Evolutionary conservation across 495 filamentous ascomycete genomes (phyloP).

Genomic region (Parathielavia hyrcaniae): DNA sequence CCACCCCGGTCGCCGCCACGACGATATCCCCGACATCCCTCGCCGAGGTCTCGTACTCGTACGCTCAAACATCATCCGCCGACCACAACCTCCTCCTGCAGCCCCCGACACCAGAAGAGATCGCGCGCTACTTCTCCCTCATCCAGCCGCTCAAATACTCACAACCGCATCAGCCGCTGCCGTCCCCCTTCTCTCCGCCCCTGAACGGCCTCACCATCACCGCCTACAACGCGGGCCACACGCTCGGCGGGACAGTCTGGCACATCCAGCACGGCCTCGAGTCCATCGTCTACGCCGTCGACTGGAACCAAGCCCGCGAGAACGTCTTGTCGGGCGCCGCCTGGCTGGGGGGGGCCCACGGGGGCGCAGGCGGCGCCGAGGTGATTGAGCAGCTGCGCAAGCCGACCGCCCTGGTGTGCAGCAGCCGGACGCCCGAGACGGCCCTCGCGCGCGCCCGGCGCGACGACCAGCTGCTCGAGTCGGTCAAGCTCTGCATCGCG

Average conservation of each 20-base stretch:
- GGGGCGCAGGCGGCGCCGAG: constrained; percentile 63
- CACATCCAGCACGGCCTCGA: constrained; percentile 96
- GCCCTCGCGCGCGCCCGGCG: constrained; percentile 64
- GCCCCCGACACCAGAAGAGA: constrained; percentile 77
- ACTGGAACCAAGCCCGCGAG: constrained; percentile 94
- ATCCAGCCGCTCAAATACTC: constrained; percentile 96
- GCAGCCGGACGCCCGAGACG: constrained; percentile 69
- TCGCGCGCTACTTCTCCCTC: constrained; percentile 82
- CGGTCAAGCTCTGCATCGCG: constrained; percentile 67
- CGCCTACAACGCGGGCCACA: constrained; percentile 93
- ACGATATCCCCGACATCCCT: constrained; percentile 65
- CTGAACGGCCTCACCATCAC: constrained; percentile 91
- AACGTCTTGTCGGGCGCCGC: constrained; percentile 89
- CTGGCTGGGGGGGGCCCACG: constrained; percentile 78
- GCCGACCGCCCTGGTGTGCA: constrained; percentile 88
- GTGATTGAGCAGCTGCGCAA: constrained; percentile 89
- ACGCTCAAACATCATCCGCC: constrained; percentile 44
- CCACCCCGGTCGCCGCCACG: constrained; percentile 77
- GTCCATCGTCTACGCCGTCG: constrained; percentile 93
- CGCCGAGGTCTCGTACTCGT: constrained; percentile 56
- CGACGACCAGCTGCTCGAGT: constrained; percentile 77
- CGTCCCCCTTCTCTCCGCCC: constrained; percentile 80
- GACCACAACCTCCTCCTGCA: constrained; percentile 63
- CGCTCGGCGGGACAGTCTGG: constrained; percentile 96
- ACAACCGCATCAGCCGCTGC: constrained; percentile 81